Evolutionary conservation across 1,284 basidiomycete species (phyloP).

Genomic region (Cronartium ribicola): DNA sequence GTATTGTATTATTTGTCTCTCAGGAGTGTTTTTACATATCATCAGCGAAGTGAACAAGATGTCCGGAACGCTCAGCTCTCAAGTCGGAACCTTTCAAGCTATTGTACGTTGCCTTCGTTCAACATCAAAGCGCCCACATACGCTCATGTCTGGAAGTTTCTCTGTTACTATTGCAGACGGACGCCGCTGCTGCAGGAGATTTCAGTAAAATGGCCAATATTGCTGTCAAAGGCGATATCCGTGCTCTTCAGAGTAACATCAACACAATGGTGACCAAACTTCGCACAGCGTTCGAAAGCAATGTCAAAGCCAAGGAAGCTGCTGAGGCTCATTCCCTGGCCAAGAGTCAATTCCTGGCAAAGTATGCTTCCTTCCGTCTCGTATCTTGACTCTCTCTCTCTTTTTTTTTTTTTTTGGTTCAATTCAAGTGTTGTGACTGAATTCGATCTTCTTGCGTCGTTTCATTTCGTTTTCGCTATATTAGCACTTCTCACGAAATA

Average conservation of each 20-base stretch:
- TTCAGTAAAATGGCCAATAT: slow-evolving; percentile 41
- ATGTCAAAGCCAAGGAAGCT: slow-evolving; percentile 41
- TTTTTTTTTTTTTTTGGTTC: background rate
- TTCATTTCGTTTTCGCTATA: too few species aligned
- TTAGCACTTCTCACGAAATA: slow-evolving; percentile 40
- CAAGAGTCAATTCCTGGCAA: slow-evolving; percentile 41
- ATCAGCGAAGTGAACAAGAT: slow-evolving; percentile 42
- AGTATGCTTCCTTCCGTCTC: slow-evolving; percentile 8
- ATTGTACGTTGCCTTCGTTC: slow-evolving; percentile 18
- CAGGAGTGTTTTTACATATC: slow-evolving; percentile 40
- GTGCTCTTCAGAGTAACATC: slow-evolving; percentile 39
- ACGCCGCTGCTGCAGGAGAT: slow-evolving; percentile 38
- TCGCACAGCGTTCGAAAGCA: slow-evolving; percentile 35
- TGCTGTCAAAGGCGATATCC: slow-evolving; percentile 37
- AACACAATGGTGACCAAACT: slow-evolving; percentile 43
- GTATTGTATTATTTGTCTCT: background rate
- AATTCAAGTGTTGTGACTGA: too few species aligned
- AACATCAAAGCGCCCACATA: background rate
- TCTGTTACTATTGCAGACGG: slow-evolving; percentile 20
- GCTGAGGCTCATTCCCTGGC: slow-evolving; percentile 36
- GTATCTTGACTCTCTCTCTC: background rate
- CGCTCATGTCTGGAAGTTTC: background rate
- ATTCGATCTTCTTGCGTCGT: too few species aligned
- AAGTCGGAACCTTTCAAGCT: slow-evolving; percentile 42
- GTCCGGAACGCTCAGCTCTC: slow-evolving; percentile 40